Evolutionary conservation across 768 basidiomycete species (phyloP).

Genomic region (Crepidotus variabilis): DNA sequence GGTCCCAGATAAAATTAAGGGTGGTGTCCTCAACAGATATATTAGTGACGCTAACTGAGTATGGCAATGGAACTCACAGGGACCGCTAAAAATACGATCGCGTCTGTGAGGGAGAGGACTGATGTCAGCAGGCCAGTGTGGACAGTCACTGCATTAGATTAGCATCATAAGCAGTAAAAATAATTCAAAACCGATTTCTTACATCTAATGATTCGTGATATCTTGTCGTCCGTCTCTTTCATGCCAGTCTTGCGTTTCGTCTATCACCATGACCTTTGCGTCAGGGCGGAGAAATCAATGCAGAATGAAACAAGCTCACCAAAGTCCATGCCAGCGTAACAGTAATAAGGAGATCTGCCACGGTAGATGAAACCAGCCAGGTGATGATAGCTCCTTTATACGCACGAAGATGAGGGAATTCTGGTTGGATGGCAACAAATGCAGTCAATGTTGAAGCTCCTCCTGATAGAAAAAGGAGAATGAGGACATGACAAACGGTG

Average conservation of each 20-base stretch:
- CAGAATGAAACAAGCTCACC: slow-evolving; percentile 23
- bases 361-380: slow-evolving; percentile 43
- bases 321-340: slow-evolving; percentile 35
- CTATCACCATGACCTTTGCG: slow-evolving; percentile 19
- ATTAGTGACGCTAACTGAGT: background rate
- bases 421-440: background rate
- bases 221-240: slow-evolving; percentile 29
- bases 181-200: background rate
- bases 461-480: background rate
- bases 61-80: slow-evolving; percentile 13
- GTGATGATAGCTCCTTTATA: slow-evolving; percentile 22
- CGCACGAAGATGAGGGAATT: background rate
- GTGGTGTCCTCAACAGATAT: slow-evolving; percentile 8
- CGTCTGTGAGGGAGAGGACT: slow-evolving; percentile 25
- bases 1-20: slow-evolving; percentile 25
- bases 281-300: background rate
- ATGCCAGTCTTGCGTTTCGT: slow-evolving; percentile 32
- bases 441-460: slow-evolving; percentile 1
- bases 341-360: slow-evolving; percentile 47
- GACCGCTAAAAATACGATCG: slow-evolving; percentile 23
- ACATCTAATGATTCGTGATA: slow-evolving; percentile 29
- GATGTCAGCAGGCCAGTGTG: slow-evolving; percentile 28
- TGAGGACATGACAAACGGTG: background rate
- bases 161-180: background rate
- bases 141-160: slow-evolving; percentile 19